Base-by-base conservation (phyloP, 2,329 filamentous ascomycete species). In the Verticillium albo-atrum region DNA sequence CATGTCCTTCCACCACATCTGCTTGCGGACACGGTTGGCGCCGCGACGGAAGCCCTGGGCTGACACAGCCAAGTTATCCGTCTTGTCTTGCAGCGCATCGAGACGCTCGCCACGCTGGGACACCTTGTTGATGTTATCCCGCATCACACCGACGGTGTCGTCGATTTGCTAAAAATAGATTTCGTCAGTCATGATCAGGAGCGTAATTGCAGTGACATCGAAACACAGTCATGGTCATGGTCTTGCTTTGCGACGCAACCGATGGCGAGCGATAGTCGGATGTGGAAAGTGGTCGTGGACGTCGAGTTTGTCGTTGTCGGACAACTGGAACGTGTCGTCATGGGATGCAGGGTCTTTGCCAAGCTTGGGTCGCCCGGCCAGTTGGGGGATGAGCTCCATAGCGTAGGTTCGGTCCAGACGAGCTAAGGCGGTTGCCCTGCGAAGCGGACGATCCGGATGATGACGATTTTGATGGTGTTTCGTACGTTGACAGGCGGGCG, bases 1-100 rank as follows among this genome's bases (percentile, higher is more conserved):
- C 92, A 97, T 96, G 73, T 98, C 94, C 85, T 98, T 98, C 94
- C 93, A 98, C 94, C 94, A 98, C 94, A 98, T 98, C 78, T 96
- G 89, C 83, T 93, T 94, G 76, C 95, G 88, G 68, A 99, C 94
- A 70, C 92, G 84, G 82, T 98, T 99, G 77, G 96, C 95, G 65
- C 95, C 94, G 67, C 93, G 89, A 71, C 93, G 91, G 86, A 99
- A 99, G 64, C 92, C 92, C 76, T 97, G 92, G 61, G 95, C 94
- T 35, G 93, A 97, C 64, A 89, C 87, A 62, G 93, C 93, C 67
- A 99, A 84, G 78, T 96, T 96, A 80, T 97, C 88, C 66, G 91
- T 97, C 85, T 97, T 96, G 76, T 95, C 90, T 79, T 96, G 91
- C 63, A 97, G 86, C 55, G 88, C 88, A 75, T 97, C 91, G 63